These are phyloP conservation scores for Hypoxylon perforatum DNA, from an alignment of 495 filamentous ascomycete species.

Conservation along the genomic window DNA sequence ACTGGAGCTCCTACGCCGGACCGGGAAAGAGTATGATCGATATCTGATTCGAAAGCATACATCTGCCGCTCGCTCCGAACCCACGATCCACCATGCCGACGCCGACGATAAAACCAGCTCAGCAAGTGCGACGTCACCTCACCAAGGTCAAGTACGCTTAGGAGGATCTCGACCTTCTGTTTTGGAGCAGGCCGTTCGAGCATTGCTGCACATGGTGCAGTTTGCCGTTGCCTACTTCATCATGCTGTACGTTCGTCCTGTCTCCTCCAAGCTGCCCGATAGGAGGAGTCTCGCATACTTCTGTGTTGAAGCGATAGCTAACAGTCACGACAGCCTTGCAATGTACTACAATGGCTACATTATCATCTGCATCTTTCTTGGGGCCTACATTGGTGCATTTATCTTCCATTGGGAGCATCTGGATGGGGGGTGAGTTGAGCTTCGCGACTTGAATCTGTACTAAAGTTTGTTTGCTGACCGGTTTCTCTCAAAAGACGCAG, in stretches of 20 bases:
- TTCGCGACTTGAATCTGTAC: neutral
- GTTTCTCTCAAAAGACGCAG: slow-evolving; percentile 20
- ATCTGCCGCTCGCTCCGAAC: slow-evolving; percentile 3
- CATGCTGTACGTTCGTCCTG: slow-evolving; percentile 60
- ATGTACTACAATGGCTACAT: slow-evolving; percentile 37
- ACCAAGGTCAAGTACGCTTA: neutral
- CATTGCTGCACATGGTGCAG: slow-evolving; percentile 70
- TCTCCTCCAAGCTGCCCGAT: no score
- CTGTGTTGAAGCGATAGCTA: neutral
- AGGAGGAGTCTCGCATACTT: no score
- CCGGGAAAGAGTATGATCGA: slow-evolving; percentile 70
- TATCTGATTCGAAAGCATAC: slow-evolving; percentile 62
- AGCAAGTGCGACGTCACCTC: slow-evolving; percentile 1
- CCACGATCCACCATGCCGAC: neutral
- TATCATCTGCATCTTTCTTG: slow-evolving; percentile 40
- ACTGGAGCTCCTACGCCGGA: slow-evolving; percentile 68
- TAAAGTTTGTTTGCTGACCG: slow-evolving; percentile 10
- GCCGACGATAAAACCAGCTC: slow-evolving; percentile 4
- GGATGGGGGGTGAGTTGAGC: slow-evolving; percentile 18
- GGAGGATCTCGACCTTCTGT: slow-evolving; percentile 57
- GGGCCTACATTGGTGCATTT: slow-evolving; percentile 68
- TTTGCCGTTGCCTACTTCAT: slow-evolving; percentile 80
- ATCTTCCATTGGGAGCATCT: slow-evolving; percentile 67
- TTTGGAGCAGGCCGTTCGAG: slow-evolving; percentile 68
- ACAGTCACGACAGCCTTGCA: slow-evolving; percentile 12